phyloP scores from a whole-genome alignment of 805 yeast genomes.

The Ogataea haglerorum region DNA sequence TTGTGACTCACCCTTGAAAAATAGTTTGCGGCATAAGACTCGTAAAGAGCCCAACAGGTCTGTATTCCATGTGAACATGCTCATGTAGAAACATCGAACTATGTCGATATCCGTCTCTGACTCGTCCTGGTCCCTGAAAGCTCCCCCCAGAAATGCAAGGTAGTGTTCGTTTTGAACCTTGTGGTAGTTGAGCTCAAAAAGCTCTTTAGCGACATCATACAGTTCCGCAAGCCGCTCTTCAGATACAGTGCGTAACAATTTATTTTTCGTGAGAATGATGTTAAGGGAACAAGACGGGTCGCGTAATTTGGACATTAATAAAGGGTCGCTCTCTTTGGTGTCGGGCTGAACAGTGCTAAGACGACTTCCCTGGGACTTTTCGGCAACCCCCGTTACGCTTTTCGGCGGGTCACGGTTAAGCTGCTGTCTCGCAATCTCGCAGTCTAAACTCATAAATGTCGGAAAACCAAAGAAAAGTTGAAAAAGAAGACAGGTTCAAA shows the following conservation, averaged over 20 bases:
- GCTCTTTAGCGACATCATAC: slow-evolving; percentile 28
- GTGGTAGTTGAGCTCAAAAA: slow-evolving; percentile 32
- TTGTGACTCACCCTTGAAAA: slow-evolving; percentile 79
- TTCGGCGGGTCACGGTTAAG: no score
- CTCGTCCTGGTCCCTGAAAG: slow-evolving; percentile 18
- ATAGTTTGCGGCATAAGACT: slow-evolving; percentile 58
- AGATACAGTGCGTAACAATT: slow-evolving; percentile 2
- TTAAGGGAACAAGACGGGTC: slow-evolving; percentile 5
- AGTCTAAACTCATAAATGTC: not conserved
- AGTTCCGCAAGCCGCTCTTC: slow-evolving; percentile 10
- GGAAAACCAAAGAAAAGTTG: no score
- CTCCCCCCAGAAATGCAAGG: slow-evolving; percentile 27
- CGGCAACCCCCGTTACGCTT: no score
- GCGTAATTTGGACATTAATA: not conserved
- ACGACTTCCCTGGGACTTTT: no score
- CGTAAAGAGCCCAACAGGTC: slow-evolving; percentile 57
- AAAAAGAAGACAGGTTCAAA: no score
- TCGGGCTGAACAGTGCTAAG: not conserved
- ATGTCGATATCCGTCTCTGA: slow-evolving; percentile 34
- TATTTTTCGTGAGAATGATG: slow-evolving; percentile 3
- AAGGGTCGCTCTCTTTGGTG: not conserved
- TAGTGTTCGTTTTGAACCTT: slow-evolving; percentile 23
- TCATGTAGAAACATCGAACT: slow-evolving; percentile 44
- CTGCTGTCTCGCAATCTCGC: not conserved
- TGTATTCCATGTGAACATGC: slow-evolving; percentile 42